Percentiles rank a stretch among this genome's conserved stretches.
Conservation (phyloP, 139 green algal genomes). For the Astrephomene gubernaculifera region DNA sequence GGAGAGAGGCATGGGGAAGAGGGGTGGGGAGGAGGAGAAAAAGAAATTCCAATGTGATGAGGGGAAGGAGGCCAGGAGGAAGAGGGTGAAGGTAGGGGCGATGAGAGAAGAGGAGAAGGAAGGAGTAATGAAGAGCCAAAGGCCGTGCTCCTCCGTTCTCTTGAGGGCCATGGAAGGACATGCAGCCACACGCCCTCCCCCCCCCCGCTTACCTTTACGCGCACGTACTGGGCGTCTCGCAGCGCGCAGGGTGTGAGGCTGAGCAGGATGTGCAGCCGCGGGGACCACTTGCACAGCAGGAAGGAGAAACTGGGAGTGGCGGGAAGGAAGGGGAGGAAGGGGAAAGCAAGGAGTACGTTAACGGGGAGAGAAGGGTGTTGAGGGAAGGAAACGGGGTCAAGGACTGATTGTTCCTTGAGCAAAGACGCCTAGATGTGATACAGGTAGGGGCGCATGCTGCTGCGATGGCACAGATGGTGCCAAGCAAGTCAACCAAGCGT, state of each 20-base stretch:
- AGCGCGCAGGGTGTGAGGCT: constrained; percentile 43
- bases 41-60: not conserved
- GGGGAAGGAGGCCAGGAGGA: too few relatives aligned
- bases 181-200: not conserved
- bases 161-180: too few relatives aligned
- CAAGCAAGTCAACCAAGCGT: too few relatives aligned
- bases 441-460: too few relatives aligned
- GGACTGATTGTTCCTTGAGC: not conserved
- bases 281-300: constrained; percentile 55
- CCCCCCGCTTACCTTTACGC: constrained; percentile 31
- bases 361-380: not conserved
- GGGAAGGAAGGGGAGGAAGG: not conserved
- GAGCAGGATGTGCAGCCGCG: constrained; percentile 32
- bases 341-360: not conserved
- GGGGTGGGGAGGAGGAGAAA: not conserved
- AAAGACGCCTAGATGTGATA: too few relatives aligned
- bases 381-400: not conserved
- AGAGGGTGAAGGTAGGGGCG: too few relatives aligned
- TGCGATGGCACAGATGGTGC: too few relatives aligned
- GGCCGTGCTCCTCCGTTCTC: too few relatives aligned
- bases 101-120: too few relatives aligned
- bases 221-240: constrained; percentile 44
- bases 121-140: too few relatives aligned
- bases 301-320: constrained; percentile 32
- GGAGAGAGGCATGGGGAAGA: not conserved